These are phyloP conservation scores for Trichoderma sp. DNA, from an alignment of 2,329 filamentous ascomycete species.

Conservation along the genomic window DNA sequence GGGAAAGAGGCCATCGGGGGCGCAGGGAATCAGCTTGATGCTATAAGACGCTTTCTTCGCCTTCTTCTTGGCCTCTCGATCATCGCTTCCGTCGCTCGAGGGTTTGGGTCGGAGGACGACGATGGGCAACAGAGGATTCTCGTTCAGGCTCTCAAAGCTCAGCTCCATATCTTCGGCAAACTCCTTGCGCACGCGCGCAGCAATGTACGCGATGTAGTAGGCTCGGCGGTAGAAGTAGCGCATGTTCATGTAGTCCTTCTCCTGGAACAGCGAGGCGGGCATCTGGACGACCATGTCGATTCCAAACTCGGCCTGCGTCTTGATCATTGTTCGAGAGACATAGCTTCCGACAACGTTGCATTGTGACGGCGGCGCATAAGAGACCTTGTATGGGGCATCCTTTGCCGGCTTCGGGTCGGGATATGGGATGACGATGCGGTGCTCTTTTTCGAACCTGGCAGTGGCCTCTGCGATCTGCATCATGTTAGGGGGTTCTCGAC, in stretches of 20 bases:
- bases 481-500: slow-evolving; percentile 7
- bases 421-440: slow-evolving; percentile 76
- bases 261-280: slow-evolving; percentile 78
- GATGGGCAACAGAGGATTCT: slow-evolving; percentile 76
- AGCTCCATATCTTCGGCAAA: slow-evolving; percentile 58
- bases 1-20: slow-evolving; percentile 70
- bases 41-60: slow-evolving; percentile 49
- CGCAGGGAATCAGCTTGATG: slow-evolving; percentile 77
- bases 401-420: slow-evolving; percentile 76
- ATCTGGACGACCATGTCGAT: slow-evolving; percentile 89
- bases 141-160: slow-evolving; percentile 67
- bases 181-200: slow-evolving; percentile 66
- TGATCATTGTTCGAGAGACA: slow-evolving; percentile 72
- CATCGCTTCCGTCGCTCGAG: slow-evolving; percentile 30
- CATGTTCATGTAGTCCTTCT: slow-evolving; percentile 92
- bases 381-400: slow-evolving; percentile 79
- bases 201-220: slow-evolving; percentile 84
- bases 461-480: slow-evolving; percentile 67
- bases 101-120: slow-evolving; percentile 49
- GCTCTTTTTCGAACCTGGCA: slow-evolving; percentile 65
- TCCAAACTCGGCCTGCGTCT: slow-evolving; percentile 58
- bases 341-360: slow-evolving; percentile 92
- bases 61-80: slow-evolving; percentile 35
- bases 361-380: slow-evolving; percentile 72
- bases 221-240: slow-evolving; percentile 94